Evolutionary conservation across 805 yeast species (phyloP), one percentile per base, ranked within the genome.

Genomic region (Sugiyamaella americana): DNA sequence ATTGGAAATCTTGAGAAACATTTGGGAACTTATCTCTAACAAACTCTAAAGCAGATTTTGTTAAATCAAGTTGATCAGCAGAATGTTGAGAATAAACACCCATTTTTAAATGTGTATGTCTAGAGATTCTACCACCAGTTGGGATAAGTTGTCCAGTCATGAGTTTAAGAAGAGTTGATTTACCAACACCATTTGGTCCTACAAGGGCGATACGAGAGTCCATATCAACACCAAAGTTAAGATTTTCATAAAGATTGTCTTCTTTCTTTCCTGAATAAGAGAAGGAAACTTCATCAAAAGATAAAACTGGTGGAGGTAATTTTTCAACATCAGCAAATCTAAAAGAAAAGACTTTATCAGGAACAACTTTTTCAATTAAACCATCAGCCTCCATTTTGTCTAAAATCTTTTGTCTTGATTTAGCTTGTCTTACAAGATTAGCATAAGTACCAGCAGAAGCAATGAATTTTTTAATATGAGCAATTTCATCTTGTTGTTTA

Each of bases 371-470:
- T 72, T 86, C 86, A 63, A 93, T 85, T 18, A 70, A 58, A 64
- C 98, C 98, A 67, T 93, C 98, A 59, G 98, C 98, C 74, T 93
- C 98, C 98, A 93, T 93, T 83, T 93, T 93, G 73, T 93, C 98
- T 69, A 93, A 77, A 66, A 93, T 93, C 83, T 93, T 93, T 78
- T 93, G 98, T 74, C 98, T 87, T 29, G 98, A 93, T 72, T 93
- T 93, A 56, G 98, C 98, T 74, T 93, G 98, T 69, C 86, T 87
- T 50, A 93, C 98, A 75, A 93, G 77, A 74, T 93, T 93, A 52
- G 98, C 98, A 73, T 93, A 93, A 47, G 98, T 93, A 89, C 98
- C 98, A 48, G 98, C 98, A 58, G 96, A 85, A 34, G 98, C 98
- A 73, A 93, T 93, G 68, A 93, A 93, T 74, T 93, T 93, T 79